Base-by-base conservation (phyloP, 176 grass and related monocot genomes). In the Phragmites australis region DNA sequence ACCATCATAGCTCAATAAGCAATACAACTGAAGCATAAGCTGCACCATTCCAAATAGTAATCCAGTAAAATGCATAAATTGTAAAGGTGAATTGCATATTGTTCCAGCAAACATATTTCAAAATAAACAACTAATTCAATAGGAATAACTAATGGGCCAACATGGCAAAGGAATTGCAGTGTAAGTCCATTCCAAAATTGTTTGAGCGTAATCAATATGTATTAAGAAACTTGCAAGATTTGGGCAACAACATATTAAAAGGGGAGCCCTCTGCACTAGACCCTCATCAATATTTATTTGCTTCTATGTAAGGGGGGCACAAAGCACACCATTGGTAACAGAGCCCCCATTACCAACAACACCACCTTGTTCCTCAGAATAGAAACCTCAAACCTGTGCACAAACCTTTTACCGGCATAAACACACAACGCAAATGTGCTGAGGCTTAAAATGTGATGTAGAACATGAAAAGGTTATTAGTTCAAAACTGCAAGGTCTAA, bases 201-300 rank as follows among this genome's bases (percentile, higher is more conserved):
- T 29, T 18, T 54, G 48, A 4, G 6, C 15, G 41, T 73, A 29
- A 72, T 2, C 76, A 55, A 15, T 25, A 2, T 54, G 44, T 70
- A 49, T 43, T 48, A 37, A 26, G 34, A 27, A 41, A 84, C 12
- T 14, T 70, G 41, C 70, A 14, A 30, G 1, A 76, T 69, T 53
- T 26, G 17, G 45, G 22, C 31, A 68, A 50, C 12, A 74, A 49
- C 13, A 44, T 51, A 55, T 69, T 3, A 53, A 76, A 79, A 50
- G 22, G 70, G 79, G 45, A 93, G 87, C 81, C 6, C 19, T 76
- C 5, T 43, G 74, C n/a, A n/a, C n/a, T 23, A 79, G n/a, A 68
- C 78, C 75, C 47, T 40, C 48, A 66, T 31, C 43, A 82, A 40
- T 41, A 88, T 42, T 41, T 87, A 70, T 59, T 87, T 65, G 30